A percentile compares a stretch with the other conserved stretches of the same genome.
Evolutionary conservation across 257 asterid species (phyloP).

Genomic region (Solanum bulbocastanum): DNA sequence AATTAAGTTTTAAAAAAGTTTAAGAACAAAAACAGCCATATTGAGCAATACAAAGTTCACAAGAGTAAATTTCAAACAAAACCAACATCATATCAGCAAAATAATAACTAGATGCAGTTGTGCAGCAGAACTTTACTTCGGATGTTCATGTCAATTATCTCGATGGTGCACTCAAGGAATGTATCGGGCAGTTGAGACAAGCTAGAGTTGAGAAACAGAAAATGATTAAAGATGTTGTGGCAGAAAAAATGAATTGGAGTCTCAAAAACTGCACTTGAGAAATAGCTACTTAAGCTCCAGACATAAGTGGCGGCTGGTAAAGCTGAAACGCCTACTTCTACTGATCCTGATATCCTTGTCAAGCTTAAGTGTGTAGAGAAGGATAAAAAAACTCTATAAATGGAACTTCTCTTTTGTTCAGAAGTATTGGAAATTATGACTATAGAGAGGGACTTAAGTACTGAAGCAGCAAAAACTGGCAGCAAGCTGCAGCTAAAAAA

Average conservation of each 20-base stretch:
- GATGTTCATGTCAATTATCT: slow-evolving; percentile 62
- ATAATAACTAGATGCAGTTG: slow-evolving; percentile 51
- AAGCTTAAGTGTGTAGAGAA: slow-evolving; percentile 31
- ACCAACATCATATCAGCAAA: no score
- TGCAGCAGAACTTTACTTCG: slow-evolving; percentile 50
- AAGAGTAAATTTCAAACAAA: no score
- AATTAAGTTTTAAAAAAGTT: no score
- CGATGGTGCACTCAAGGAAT: slow-evolving; percentile 68
- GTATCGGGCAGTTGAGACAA: slow-evolving; percentile 56
- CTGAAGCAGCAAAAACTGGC: slow-evolving; percentile 59
- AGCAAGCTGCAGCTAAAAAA: slow-evolving; percentile 63
- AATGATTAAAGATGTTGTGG: slow-evolving; percentile 21
- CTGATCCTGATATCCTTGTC: slow-evolving; percentile 14
- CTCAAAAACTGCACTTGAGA: slow-evolving; percentile 29
- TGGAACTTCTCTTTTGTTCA: slow-evolving; percentile 25
- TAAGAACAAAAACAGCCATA: no score
- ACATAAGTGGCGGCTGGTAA: slow-evolving; percentile 14
- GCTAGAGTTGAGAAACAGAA: slow-evolving; percentile 52
- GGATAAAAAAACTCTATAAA: slow-evolving; percentile 42
- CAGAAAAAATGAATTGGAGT: slow-evolving; percentile 33
- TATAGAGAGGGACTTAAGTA: slow-evolving; percentile 59
- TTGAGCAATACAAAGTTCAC: no score
- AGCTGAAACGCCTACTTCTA: slow-evolving; percentile 10
- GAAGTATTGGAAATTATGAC: slow-evolving; percentile 40
- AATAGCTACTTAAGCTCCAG: slow-evolving; percentile 33